These are phyloP conservation scores for Elsinoe necatrix DNA, from an alignment of 2,329 filamentous ascomycete genomes.

Conservation along the genomic window DNA sequence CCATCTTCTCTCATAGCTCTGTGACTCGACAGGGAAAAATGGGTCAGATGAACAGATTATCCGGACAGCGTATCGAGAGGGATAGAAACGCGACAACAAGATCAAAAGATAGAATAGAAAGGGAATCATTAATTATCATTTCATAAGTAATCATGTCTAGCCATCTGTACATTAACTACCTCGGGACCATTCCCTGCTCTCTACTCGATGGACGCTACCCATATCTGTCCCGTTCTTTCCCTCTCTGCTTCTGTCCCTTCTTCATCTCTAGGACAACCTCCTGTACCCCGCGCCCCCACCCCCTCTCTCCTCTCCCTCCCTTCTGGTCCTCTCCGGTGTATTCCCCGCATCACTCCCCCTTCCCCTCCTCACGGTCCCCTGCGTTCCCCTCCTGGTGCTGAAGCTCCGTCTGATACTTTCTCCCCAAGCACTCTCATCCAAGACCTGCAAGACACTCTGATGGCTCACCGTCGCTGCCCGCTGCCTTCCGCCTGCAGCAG, in stretches of 20 bases:
- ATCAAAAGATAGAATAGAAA: too few species aligned
- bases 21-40: too few species aligned
- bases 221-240: not conserved
- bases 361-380: not conserved
- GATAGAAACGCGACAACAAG: too few species aligned
- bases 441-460: constrained; percentile 69
- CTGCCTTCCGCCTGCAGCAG: constrained; percentile 35
- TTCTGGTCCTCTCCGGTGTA: too few species aligned
- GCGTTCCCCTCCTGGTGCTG: constrained; percentile 31
- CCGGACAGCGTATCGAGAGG: too few species aligned
- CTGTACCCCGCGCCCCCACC: not conserved
- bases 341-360: constrained; percentile 1
- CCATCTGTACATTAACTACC: not conserved
- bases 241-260: not conserved
- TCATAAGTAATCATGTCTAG: not conserved
- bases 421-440: constrained; percentile 87
- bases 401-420: constrained; percentile 86
- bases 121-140: not conserved
- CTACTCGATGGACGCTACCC: too few species aligned
- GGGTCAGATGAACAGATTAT: too few species aligned
- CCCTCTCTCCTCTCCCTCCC: not conserved
- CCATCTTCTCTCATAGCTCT: too few species aligned
- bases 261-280: not conserved
- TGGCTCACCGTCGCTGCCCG: constrained; percentile 63
- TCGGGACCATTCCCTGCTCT: not conserved